Percentiles rank a stretch among this genome's conserved stretches.
phyloP scores from a whole-genome alignment of 768 basidiomycete genomes.

The Amanita thiersii region DNA sequence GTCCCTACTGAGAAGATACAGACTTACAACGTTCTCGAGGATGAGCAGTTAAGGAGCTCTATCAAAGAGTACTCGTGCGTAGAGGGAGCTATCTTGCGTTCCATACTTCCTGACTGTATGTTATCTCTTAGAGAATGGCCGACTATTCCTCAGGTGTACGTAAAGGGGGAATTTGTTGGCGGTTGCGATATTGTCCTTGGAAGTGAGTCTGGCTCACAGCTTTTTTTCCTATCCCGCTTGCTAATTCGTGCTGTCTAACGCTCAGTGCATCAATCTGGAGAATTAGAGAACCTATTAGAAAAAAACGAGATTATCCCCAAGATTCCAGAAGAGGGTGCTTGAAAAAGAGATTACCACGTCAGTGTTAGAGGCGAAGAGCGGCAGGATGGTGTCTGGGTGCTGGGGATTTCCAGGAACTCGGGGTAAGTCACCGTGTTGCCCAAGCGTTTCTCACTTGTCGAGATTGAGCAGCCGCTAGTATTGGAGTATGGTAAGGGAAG shows the following conservation, averaged over 20 bases:
- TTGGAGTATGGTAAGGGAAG: conserved; percentile 4
- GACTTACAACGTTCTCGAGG: conserved; percentile 87
- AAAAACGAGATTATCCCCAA: conserved; percentile 66
- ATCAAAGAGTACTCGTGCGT: conserved; percentile 98
- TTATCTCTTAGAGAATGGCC: conserved; percentile 77
- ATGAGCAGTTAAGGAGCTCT: conserved; percentile 69
- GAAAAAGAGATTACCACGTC: neutral
- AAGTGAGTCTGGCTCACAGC: conserved; percentile 47
- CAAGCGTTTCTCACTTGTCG: conserved; percentile 5
- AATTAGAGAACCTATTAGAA: conserved; percentile 76
- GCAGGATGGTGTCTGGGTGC: conserved; percentile 2
- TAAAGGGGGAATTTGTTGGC: conserved; percentile 93
- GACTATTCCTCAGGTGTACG: conserved; percentile 91
- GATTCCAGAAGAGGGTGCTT: conserved; percentile 16
- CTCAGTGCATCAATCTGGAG: conserved; percentile 95
- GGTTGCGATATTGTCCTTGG: conserved; percentile 92
- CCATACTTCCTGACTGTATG: neutral
- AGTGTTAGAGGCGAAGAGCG: neutral
- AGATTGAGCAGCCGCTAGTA: conserved; percentile 9
- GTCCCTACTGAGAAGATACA: conserved; percentile 76
- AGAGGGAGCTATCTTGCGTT: neutral
- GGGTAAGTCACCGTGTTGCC: conserved; percentile 4
- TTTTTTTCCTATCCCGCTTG: neutral
- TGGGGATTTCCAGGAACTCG: neutral
- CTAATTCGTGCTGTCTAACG: conserved; percentile 6